These are phyloP conservation scores for Aspergillus pseudoviridinutans DNA, from an alignment of 2,329 filamentous ascomycete species.

Conservation along the genomic window DNA sequence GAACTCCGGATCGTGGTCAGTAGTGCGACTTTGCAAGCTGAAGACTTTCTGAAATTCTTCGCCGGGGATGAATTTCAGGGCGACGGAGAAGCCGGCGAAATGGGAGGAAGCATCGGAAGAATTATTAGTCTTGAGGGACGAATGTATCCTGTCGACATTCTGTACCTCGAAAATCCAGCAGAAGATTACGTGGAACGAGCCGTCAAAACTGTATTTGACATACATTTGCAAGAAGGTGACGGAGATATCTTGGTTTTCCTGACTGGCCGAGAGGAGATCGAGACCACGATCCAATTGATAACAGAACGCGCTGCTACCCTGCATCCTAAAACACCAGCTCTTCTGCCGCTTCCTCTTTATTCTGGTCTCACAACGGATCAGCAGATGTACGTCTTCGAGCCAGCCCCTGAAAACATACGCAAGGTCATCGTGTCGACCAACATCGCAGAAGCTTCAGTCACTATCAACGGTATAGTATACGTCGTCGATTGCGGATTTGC, in stretches of 20 bases:
- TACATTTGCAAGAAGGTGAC: conserved; percentile 73
- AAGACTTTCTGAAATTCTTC: conserved; percentile 81
- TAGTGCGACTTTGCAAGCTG: conserved; percentile 88
- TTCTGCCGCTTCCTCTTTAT: conserved; percentile 77
- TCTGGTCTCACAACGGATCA: conserved; percentile 85
- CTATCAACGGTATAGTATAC: conserved; percentile 86
- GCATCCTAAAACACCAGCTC: conserved; percentile 53
- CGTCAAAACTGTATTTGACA: conserved; percentile 78
- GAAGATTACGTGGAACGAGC: conserved; percentile 85
- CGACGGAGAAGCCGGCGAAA: conserved; percentile 28
- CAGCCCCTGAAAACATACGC: conserved; percentile 71
- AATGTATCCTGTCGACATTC: conserved; percentile 81
- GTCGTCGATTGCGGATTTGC: conserved; percentile 90
- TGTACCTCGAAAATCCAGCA: conserved; percentile 72
- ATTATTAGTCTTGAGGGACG: conserved; percentile 86
- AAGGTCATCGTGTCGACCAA: conserved; percentile 95
- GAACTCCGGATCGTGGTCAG: conserved; percentile 87
- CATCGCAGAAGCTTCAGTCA: conserved; percentile 93
- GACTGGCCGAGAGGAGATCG: conserved; percentile 90
- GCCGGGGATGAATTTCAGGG: conserved; percentile 41
- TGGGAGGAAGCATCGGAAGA: conserved; percentile 47
- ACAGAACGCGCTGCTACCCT: conserved; percentile 66
- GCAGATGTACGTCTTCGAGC: conserved; percentile 93
- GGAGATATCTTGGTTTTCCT: conserved; percentile 91
- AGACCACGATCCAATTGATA: conserved; percentile 73